These are phyloP conservation scores for Thuja plicata DNA, from an alignment of 83 land plant genomes.

Conservation along the genomic window DNA sequence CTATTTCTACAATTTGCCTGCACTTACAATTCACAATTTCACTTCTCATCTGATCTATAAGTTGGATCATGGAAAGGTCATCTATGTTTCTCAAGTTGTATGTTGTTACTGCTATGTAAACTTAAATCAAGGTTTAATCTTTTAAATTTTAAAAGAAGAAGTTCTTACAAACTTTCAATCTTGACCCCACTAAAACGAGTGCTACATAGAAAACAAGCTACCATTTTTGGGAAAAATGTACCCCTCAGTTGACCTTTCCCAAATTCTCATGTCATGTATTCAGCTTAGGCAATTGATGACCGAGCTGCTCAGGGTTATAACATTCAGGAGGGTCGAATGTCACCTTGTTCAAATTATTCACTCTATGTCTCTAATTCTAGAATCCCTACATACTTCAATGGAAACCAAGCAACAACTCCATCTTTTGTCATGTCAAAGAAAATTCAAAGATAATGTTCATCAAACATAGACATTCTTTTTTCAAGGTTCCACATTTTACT, in stretches of 20 bases:
- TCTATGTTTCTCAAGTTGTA: neutral
- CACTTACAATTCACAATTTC: too few species aligned
- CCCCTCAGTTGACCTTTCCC: constrained; percentile 4
- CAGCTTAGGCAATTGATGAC: constrained; percentile 19
- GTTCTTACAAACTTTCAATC: constrained; percentile 22
- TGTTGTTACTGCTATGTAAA: neutral
- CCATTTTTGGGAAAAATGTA: constrained; percentile 20
- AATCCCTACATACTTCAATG: constrained; percentile 28
- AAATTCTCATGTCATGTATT: constrained; percentile 17
- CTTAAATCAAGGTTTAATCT: neutral
- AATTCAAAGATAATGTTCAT: constrained; percentile 31
- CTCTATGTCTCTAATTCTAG: constrained; percentile 16
- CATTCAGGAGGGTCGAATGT: constrained; percentile 21
- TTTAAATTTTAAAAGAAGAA: neutral
- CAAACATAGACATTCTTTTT: too few species aligned
- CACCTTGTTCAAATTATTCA: constrained; percentile 20
- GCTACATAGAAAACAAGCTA: neutral
- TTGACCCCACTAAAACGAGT: constrained; percentile 8
- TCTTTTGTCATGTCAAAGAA: constrained; percentile 20
- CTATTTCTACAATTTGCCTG: too few species aligned
- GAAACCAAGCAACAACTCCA: constrained; percentile 15
- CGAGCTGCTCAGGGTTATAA: neutral
- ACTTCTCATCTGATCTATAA: neutral
- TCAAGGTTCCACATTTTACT: too few species aligned
- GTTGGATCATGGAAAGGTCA: neutral